phyloP scores from a whole-genome alignment of 495 filamentous ascomycete genomes.

The Daldinia grandis region DNA sequence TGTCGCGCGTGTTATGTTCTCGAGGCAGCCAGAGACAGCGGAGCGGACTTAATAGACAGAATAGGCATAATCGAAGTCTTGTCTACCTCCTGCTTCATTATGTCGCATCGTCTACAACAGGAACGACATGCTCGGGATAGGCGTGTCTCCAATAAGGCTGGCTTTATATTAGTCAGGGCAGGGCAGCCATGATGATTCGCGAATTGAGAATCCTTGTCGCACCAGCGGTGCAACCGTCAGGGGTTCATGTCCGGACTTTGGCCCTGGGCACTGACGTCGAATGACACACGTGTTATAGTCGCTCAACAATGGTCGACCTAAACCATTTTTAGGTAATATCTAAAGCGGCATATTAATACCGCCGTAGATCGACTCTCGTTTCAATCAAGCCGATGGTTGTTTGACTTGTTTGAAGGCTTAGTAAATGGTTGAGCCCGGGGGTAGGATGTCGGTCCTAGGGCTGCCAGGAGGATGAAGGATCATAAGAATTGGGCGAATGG shows the following conservation, averaged over 20 bases:
- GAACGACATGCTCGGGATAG: conserved; percentile 15
- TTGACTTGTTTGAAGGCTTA: conserved; percentile 14
- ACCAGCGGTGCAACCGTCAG: conserved; percentile 15
- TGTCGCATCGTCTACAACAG: conserved; percentile 26
- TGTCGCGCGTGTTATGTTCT: conserved; percentile 4
- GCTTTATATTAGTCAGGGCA: conserved; percentile 29
- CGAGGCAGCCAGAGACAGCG: not conserved
- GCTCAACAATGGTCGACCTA: conserved; percentile 14
- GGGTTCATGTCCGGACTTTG: conserved; percentile 13
- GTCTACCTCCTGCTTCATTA: conserved; percentile 24
- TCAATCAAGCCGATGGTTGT: conserved; percentile 1
- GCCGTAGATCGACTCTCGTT: conserved; percentile 9
- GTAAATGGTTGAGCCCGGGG: conserved; percentile 12
- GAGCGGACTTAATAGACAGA: conserved; percentile 1
- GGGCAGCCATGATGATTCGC: conserved; percentile 25
- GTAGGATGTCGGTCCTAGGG: conserved; percentile 25
- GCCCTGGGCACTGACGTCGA: conserved; percentile 6
- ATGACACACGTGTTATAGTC: conserved; percentile 28
- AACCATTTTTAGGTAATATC: conserved; percentile 20
- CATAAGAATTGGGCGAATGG: conserved; percentile 15
- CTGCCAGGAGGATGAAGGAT: conserved; percentile 36
- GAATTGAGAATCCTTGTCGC: conserved; percentile 24
- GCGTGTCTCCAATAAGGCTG: conserved; percentile 32
- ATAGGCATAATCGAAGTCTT: conserved; percentile 17
- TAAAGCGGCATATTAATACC: conserved; percentile 32